Percentiles rank a stretch among this genome's conserved stretches.
These are phyloP conservation scores for Melanopsichium pennsylvanicum DNA, from an alignment of 1,284 basidiomycete species.

Conservation along the genomic window DNA sequence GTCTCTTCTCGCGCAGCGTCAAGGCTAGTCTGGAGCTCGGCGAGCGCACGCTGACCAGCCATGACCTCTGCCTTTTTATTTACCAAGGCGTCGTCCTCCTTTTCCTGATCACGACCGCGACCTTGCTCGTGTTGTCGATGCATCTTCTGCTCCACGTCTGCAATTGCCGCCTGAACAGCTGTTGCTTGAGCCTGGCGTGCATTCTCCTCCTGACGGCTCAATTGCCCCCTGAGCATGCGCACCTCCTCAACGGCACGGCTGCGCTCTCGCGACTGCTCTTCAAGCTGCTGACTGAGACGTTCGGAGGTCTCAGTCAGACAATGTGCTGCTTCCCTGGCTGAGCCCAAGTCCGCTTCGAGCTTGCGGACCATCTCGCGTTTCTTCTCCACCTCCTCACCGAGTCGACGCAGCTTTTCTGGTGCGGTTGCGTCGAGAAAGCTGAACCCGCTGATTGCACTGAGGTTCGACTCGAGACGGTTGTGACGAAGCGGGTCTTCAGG, in stretches of 20 bases:
- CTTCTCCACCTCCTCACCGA: slow-evolving; percentile 23
- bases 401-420: slow-evolving; percentile 32
- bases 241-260: slow-evolving; percentile 14
- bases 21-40: slow-evolving; percentile 20
- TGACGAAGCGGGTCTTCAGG: slow-evolving; percentile 30
- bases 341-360: slow-evolving; percentile 18
- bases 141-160: slow-evolving; percentile 28
- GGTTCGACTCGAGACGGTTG: slow-evolving; percentile 35
- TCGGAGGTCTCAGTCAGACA: slow-evolving; percentile 13
- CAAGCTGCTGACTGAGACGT: slow-evolving; percentile 24
- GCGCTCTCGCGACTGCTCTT: slow-evolving; percentile 34
- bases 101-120: slow-evolving; percentile 22
- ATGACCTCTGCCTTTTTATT: slow-evolving; percentile 28
- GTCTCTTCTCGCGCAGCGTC: slow-evolving; percentile 12
- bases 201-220: slow-evolving; percentile 8
- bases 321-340: slow-evolving; percentile 12
- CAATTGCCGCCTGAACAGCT: slow-evolving; percentile 16
- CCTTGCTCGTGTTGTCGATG: slow-evolving; percentile 14
- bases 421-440: slow-evolving; percentile 38
- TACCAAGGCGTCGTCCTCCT: slow-evolving; percentile 26
- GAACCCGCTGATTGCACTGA: slow-evolving; percentile 42
- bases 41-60: slow-evolving; percentile 16
- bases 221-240: slow-evolving; percentile 8
- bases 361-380: slow-evolving; percentile 25
- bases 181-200: slow-evolving; percentile 10